Evolutionary conservation across 345 rosid genomes (phyloP), one percentile per base, ranked within the genome.

Genomic region (Boechera stricta): DNA sequence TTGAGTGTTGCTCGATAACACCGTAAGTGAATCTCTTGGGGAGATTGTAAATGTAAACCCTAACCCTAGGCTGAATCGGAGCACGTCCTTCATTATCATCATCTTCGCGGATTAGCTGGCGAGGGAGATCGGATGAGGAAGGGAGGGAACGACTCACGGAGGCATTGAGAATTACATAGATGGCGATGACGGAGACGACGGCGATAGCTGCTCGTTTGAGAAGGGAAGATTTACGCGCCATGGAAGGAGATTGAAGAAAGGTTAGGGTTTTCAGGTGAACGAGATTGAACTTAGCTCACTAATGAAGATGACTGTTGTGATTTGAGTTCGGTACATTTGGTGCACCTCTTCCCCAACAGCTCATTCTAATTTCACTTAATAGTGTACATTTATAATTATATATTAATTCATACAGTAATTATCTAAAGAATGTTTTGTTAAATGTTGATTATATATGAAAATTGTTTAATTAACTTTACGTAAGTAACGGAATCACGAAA

Each of bases 211-310:
- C 72, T 58, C 86, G 86, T 76, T 89, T 91, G 72, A 90, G 83
- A 60, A 90, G 77, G 42, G 92, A 86, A 10, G 96, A 87, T 82
- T 90, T 93, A 73, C 99, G 97, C 84, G 91, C 86, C 97, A 94
- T 82, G 12, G 49, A 48, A 21, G 21, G 32, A 47, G 49, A 10
- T 26, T 11, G 41, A 53, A 31, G 57, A n/a, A 39, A 61, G 69
- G 69, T 75, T 67, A 47, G 73, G 79, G 80, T 79, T 73, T 38
- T 38, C 74, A 68, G 63, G 69, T 38, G 62, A 59, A 28, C 21
- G 75, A 48, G 35, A 47, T 47, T 56, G 4, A 38, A 29, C 12
- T 21, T 10, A 58, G 71, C 57, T 75, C 54, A 72, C 51, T 49
- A 28, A 48, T 16, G 76, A 51, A 38, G 73, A 61, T 52, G 60